Evolutionary conservation across 768 basidiomycete genomes (phyloP), one percentile per base, ranked within the genome.

Genomic region (Porpolomopsis calyptriformis): DNA sequence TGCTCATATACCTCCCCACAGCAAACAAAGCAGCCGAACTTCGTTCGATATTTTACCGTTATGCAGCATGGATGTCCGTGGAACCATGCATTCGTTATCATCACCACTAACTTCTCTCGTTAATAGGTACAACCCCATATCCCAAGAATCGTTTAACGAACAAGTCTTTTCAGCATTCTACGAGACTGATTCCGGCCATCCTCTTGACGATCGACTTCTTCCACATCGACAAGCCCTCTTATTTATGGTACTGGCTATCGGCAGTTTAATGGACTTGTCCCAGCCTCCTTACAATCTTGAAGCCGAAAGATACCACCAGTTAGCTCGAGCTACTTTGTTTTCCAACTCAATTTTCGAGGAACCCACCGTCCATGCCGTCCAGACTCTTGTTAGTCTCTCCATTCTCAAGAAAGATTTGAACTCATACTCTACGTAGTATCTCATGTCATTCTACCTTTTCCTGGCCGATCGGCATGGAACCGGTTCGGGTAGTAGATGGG

Each of bases 381-480:
- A 83, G 57, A 70, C 81, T 25, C 58, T 83, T 63, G 81, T 78
- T 60, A 53, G 77, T 66, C 31, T 29, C 33, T 53, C 47, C 39
- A 50, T 9, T 4, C 11, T 18, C 19, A 42, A 11, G 12, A 24
- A 36, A 46, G 22, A 45, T 35, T 45, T 53, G n/a, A 41, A 37
- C 34, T 42, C 37, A 4, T 40, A 14, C 45, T 38, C 48, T 34
- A 20, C 45, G 16, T 49, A 83, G 80, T 78, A 73, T 57, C 65
- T 83, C 49, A 83, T 83, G 80, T 73, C 78, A 8, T 80, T 72
- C 55, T 83, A 81, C 55, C 68, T 82, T 27, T 82, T 82, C 62
- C 66, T 82, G 43, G 71, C 73, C 47, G 80, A 83, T 62, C 72
- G 80, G 50, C 78, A 82, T 61, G 80, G 80, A 11, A 76, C 74